Evolutionary conservation across 2,329 filamentous ascomycete species (phyloP).

Genomic region (Chaetomiaceae sp.): DNA sequence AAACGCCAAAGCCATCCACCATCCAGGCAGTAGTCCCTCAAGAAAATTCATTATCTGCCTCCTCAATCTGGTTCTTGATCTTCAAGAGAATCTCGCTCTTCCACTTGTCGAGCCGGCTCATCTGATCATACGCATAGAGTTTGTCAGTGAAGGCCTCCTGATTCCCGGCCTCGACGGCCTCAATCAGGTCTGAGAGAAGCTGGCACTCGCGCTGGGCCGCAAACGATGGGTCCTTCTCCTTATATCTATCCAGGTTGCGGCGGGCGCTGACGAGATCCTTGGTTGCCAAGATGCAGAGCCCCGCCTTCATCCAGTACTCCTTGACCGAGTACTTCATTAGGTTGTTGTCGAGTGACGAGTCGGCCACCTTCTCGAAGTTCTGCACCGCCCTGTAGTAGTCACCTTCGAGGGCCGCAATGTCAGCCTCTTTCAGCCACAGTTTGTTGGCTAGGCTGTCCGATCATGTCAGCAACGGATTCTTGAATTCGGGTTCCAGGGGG

Average conservation of each 20-base stretch:
- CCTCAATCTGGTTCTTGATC: constrained; percentile 79
- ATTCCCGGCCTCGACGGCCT: constrained; percentile 71
- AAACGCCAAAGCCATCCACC: constrained; percentile 17
- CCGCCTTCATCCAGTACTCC: constrained; percentile 91
- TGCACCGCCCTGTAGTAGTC: constrained; percentile 83
- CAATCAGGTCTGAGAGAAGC: constrained; percentile 71
- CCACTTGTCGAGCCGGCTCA: constrained; percentile 95
- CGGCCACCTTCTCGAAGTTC: constrained; percentile 78
- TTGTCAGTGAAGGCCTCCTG: constrained; percentile 82
- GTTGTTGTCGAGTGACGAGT: constrained; percentile 77
- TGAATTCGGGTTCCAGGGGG: not conserved
- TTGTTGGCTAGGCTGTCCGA: constrained; percentile 78
- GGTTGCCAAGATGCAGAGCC: constrained; percentile 77
- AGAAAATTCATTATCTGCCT: constrained; percentile 37
- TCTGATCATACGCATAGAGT: constrained; percentile 82
- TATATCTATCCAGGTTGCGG: constrained; percentile 76
- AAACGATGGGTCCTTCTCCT: constrained; percentile 75
- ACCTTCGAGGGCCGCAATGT: constrained; percentile 73
- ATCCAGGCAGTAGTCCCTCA: constrained; percentile 18
- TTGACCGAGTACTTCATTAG: constrained; percentile 92
- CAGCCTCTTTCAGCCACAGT: constrained; percentile 86
- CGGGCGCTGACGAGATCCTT: constrained; percentile 73
- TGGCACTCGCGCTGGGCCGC: constrained; percentile 73
- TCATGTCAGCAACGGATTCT: not conserved
- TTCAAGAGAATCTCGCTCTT: constrained; percentile 82